These are phyloP conservation scores for Sclerotiophoma versabilis DNA, from an alignment of 2,329 filamentous ascomycete species.

Conservation along the genomic window DNA sequence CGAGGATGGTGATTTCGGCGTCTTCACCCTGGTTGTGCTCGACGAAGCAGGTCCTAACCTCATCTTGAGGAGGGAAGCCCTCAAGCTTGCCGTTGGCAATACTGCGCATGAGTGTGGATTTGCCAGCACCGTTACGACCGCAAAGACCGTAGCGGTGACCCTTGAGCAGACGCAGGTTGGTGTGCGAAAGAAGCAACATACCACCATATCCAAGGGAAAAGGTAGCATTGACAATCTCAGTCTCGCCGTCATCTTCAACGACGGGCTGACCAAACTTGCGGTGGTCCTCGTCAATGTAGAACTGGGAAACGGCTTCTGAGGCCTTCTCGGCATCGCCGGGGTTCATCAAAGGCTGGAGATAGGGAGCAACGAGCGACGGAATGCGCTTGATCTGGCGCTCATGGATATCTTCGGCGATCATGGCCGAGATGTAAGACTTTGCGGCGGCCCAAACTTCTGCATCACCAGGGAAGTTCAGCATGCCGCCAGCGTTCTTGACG, in stretches of 20 bases:
- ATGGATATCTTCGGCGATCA: conserved; percentile 89
- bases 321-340: conserved; percentile 69
- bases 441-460: conserved; percentile 68
- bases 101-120: conserved; percentile 98
- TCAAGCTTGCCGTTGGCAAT: conserved; percentile 96
- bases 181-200: conserved; percentile 95
- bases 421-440: conserved; percentile 77
- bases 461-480: conserved; percentile 68
- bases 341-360: conserved; percentile 74
- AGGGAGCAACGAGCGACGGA: conserved; percentile 71
- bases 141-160: conserved; percentile 97
- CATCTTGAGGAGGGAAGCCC: conserved; percentile 91
- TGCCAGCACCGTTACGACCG: conserved; percentile 95
- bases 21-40: conserved; percentile 99
- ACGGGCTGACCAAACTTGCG: conserved; percentile 85
- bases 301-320: conserved; percentile 75
- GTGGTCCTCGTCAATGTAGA: conserved; percentile 83
- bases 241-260: conserved; percentile 89
- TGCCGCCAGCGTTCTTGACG: conserved; percentile 72
- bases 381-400: conserved; percentile 80
- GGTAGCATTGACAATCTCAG: conserved; percentile 95
- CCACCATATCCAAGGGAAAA: conserved; percentile 98
- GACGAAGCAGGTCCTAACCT: conserved; percentile 94
- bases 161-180: conserved; percentile 91
- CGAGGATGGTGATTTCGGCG: conserved; percentile 92